Percentiles rank a stretch among this genome's conserved stretches.
These are phyloP conservation scores for Tricholoma flavovirens DNA, from an alignment of 768 basidiomycete genomes.

Conservation along the genomic window DNA sequence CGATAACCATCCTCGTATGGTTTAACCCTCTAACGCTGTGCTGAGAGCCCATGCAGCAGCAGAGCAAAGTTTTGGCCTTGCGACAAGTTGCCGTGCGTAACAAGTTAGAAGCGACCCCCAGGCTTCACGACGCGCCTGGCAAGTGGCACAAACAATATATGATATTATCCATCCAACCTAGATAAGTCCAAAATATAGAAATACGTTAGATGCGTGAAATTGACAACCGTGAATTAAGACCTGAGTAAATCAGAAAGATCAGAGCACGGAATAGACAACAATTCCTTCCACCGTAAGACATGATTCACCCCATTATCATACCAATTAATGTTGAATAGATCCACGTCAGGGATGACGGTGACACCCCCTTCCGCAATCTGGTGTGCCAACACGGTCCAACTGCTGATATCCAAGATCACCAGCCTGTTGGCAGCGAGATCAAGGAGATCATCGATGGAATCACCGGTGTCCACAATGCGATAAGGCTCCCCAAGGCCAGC, in stretches of 20 bases:
- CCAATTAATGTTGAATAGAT: slow-evolving; percentile 1
- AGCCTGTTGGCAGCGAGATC: slow-evolving; percentile 2
- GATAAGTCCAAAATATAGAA: no score
- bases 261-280: neutral
- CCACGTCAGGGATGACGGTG: slow-evolving; percentile 1
- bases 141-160: no score
- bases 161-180: no score
- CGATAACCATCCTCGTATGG: no score
- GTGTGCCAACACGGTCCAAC: slow-evolving; percentile 3
- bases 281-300: slow-evolving; percentile 3
- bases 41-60: no score
- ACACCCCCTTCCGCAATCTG: slow-evolving; percentile 1
- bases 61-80: no score
- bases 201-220: no score
- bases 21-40: no score
- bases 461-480: neutral
- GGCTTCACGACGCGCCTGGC: no score
- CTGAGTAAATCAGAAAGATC: neutral
- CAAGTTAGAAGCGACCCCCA: no score
- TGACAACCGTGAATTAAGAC: neutral
- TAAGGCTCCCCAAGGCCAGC: neutral
- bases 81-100: no score
- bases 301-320: slow-evolving; percentile 3
- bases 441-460: slow-evolving; percentile 2
- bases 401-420: slow-evolving; percentile 2